Evolutionary conservation across 1,139 yeast species (phyloP), one percentile per base, ranked within the genome.

Genomic region (Saccharomyces hybrid): DNA sequence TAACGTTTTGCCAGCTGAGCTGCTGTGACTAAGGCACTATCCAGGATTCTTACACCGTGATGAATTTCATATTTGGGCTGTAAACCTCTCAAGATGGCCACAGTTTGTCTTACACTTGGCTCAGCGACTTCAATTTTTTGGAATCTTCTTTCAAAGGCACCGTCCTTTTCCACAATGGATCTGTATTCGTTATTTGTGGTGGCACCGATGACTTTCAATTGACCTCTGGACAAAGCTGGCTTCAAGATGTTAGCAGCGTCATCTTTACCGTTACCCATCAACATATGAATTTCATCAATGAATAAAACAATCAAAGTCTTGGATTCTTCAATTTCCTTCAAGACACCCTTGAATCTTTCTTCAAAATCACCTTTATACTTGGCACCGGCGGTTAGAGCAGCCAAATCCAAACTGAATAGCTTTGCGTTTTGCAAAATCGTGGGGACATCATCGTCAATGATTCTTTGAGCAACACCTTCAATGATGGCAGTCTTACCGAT

Each of bases 311-410:
- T 90, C 81, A 89, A 80, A 52, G 83, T 88, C 62, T 85, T 84
- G 0, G 96, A 83, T 62, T 89, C 88, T 69, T 89, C 96, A 64
- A 93, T 87, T 65, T 95, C 99, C 69, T 84, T 88, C 67, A 93
- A 77, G 25, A 93, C 99, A 59, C 98, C 98, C 74, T 95, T 93
- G 66, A 93, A 79, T 73, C 99, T 84, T 74, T 93, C 99, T 76
- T 93, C 99, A 67, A 93, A 93, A 69, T 93, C 99, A 73, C 99
- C 99, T 72, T 91, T 95, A 71, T 89, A 91, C 70, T 93, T 93
- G 53, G 99, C 98, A 72, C 99, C 99, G 6, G 99, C 99, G 56
- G 95, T 91, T 65, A 93, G 80, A 1, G 99, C 95, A 60, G 98
- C 98, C 63, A 93, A 78, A 71, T 93, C 99, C 59, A 93, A 78